Conservation (phyloP, 345 rosid genomes). For the Stellera chamaejasme region DNA sequence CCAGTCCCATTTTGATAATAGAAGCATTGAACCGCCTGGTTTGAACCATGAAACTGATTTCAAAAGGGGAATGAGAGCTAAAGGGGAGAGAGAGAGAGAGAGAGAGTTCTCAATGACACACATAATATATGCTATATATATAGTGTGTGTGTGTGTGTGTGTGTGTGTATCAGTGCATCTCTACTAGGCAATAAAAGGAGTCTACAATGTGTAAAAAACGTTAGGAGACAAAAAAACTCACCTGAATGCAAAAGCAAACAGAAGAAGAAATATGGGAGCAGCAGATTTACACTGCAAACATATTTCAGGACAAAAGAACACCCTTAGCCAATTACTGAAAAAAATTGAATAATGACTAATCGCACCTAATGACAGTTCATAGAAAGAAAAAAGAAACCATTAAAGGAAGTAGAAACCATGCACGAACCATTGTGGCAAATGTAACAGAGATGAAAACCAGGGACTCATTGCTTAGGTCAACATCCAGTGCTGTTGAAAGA, state of each 20-base stretch:
- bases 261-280: constrained; percentile 89
- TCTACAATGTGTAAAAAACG: too few relatives aligned
- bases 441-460: constrained; percentile 98
- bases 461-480: constrained; percentile 93
- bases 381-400: not conserved
- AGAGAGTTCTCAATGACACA: too few relatives aligned
- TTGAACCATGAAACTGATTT: too few relatives aligned
- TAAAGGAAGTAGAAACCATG: constrained; percentile 6
- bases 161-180: too few relatives aligned
- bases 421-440: constrained; percentile 96
- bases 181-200: too few relatives aligned
- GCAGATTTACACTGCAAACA: constrained; percentile 96
- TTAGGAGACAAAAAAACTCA: constrained; percentile 16
- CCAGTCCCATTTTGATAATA: too few relatives aligned
- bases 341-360: not conserved
- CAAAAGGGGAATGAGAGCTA: too few relatives aligned
- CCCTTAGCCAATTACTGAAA: not conserved
- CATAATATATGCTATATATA: too few relatives aligned
- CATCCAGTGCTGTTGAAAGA: constrained; percentile 94
- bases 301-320: not conserved
- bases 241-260: constrained; percentile 99
- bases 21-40: too few relatives aligned
- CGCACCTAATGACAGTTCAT: not conserved
- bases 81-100: too few relatives aligned
- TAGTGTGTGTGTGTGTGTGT: too few relatives aligned